phyloP scores from a whole-genome alignment of 345 rosid genomes.

The Ailanthus altissimus region DNA sequence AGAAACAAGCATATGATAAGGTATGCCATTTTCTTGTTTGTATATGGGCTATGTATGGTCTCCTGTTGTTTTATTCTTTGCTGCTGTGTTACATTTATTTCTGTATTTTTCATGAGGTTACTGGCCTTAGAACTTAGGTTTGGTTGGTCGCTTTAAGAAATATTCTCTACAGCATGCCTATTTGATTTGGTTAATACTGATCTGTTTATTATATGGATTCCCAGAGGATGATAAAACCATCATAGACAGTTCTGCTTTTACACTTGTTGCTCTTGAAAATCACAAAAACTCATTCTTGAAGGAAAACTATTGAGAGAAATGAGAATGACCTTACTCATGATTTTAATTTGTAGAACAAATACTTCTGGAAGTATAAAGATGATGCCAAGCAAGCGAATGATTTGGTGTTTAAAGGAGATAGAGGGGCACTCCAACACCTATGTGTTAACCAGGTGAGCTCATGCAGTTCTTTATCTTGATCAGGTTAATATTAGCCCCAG shows the following conservation, averaged over 20 bases:
- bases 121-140: not conserved
- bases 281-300: not conserved
- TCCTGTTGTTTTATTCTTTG: not conserved
- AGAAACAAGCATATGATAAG: slow-evolving; percentile 60
- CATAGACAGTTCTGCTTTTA: not conserved
- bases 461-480: slow-evolving; percentile 17
- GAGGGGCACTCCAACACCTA: slow-evolving; percentile 53
- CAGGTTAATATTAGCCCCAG: not conserved
- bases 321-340: slow-evolving; percentile 7
- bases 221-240: slow-evolving; percentile 6
- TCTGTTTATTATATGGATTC: not conserved
- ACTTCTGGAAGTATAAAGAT: slow-evolving; percentile 62
- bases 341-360: slow-evolving; percentile 51
- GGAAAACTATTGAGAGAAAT: not conserved
- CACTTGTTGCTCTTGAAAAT: slow-evolving; percentile 12
- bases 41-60: not conserved
- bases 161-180: not conserved
- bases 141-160: not conserved
- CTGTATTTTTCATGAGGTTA: not conserved
- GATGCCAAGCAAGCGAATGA: slow-evolving; percentile 56
- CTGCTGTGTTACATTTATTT: not conserved
- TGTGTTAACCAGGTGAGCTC: slow-evolving; percentile 64
- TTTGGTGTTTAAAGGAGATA: slow-evolving; percentile 55
- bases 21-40: slow-evolving; percentile 33
- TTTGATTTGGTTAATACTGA: no score